A percentile compares a stretch with the other conserved stretches of the same genome.
phyloP scores from a whole-genome alignment of 176 grass and related monocot genomes.

The Eragrostis nindensis region DNA sequence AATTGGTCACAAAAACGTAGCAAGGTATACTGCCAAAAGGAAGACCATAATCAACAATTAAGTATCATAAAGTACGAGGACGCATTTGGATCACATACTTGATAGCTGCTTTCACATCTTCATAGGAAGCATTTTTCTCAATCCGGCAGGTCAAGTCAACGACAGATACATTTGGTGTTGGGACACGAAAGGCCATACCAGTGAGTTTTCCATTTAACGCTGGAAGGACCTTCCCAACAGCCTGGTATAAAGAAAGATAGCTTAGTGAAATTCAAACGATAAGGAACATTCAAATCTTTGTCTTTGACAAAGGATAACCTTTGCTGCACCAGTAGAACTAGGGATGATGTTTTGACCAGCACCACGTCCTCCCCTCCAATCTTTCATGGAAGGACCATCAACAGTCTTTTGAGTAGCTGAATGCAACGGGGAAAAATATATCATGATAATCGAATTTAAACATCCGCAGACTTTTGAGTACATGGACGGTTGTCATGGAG shows the following conservation, averaged over 20 bases:
- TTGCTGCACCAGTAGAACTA: constrained; percentile 99
- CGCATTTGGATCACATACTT: constrained; percentile 53
- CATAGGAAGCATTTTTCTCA: constrained; percentile 90
- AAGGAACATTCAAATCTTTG: neutral
- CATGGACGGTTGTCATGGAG: constrained; percentile 99
- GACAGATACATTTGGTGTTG: constrained; percentile 95
- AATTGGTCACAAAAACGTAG: constrained; percentile 13
- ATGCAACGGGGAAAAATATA: neutral
- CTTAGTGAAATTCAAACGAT: neutral
- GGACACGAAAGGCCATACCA: constrained; percentile 97
- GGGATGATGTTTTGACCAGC: constrained; percentile 98
- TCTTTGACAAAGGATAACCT: constrained; percentile 42
- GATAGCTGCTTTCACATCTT: constrained; percentile 94
- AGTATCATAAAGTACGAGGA: neutral
- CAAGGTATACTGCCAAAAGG: neutral
- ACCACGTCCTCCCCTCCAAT: constrained; percentile 97
- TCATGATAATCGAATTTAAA: constrained; percentile 23
- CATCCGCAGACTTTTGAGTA: neutral
- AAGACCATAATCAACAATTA: constrained; percentile 12
- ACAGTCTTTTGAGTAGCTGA: constrained; percentile 98
- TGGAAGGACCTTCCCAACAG: constrained; percentile 95
- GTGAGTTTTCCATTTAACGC: constrained; percentile 93
- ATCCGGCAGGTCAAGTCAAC: constrained; percentile 97
- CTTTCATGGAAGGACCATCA: constrained; percentile 92
- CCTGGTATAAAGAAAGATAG: constrained; percentile 45